Base-by-base conservation (phyloP, 129 eudicot genomes). In the Solidago caesia region DNA sequence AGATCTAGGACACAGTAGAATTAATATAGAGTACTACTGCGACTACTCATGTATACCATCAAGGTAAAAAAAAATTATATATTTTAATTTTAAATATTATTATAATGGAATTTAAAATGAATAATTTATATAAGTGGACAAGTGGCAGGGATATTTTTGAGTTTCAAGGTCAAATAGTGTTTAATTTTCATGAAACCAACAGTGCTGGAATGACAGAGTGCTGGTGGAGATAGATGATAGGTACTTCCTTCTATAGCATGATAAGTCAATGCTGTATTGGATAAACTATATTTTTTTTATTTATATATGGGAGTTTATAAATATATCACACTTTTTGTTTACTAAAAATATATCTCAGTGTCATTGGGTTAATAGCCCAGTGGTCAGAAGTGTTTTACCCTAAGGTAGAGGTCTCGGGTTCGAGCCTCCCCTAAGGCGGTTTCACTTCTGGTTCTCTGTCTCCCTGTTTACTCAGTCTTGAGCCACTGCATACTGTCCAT, bases 191-290 rank as follows among this genome's bases (percentile, higher is more conserved):
- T 52, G 72, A 71, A 71, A 70, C 49, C 48, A 44, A 48, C 62
- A 74, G 70, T 42, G 47, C 70, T 62, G 78, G 67, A 78, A 78
- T 78, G 82, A 78, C 82, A 78, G 82, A 33, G 39, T 33, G 2
- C 39, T 33, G 39, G 56, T 52, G 82, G 67, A 71, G 49, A 8
- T 77, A 59, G 76, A 46, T 76, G 76, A 70, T 78, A 65, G 73
- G 55, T 43, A 16, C 70, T 39, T 47, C 25, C 33, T 68, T 5
- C 45, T 51, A 7, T 27, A 33, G 39, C 39, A 2, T 33, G 3
- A 33, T 5, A 77, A 60, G 81, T 77, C 81, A 68, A 77, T 68
- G 70, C 65, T 44, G n/a, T 42, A 42, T 41, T 71, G 9, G 12
- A 68, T 56, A 1, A 44, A 2, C 3, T 49, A 26, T 63, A 1